A percentile compares a stretch with the other conserved stretches of the same genome.
Conservation (phyloP, 2,329 filamentous ascomycete genomes). For the Leptographium wingfieldii region DNA sequence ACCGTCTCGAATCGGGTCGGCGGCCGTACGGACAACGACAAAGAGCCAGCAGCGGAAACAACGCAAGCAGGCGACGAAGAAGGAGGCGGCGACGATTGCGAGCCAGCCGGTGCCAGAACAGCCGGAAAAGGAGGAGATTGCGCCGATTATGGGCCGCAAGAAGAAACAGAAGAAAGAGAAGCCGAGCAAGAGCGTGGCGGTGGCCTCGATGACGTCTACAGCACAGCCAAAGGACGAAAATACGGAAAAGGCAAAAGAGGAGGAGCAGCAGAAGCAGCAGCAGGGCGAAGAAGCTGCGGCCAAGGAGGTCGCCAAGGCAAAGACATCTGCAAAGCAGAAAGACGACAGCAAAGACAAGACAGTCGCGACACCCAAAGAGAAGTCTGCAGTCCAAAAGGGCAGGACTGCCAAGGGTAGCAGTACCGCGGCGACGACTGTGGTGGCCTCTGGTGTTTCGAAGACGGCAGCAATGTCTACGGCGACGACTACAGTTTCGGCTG, state of each 20-base stretch:
- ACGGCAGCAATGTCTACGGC: background rate
- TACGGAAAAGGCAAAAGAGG: background rate
- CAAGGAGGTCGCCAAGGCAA: background rate
- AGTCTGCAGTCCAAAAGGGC: background rate
- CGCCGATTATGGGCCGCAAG: conserved; percentile 66
- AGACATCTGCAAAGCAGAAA: background rate
- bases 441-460: background rate
- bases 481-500: background rate
- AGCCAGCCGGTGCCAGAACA: conserved; percentile 34
- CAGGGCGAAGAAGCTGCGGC: background rate
- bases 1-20: conserved; percentile 46
- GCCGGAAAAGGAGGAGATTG: conserved; percentile 39
- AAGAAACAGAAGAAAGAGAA: conserved; percentile 77
- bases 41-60: conserved; percentile 73
- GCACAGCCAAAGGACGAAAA: background rate
- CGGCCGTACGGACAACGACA: conserved; percentile 55
- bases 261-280: background rate
- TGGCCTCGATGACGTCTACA: background rate
- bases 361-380: background rate
- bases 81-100: conserved; percentile 42
- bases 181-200: conserved; percentile 16
- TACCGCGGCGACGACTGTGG: background rate
- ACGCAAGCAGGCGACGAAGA: conserved; percentile 53
- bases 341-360: conserved; percentile 3
- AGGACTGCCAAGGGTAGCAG: background rate